Conservation (phyloP, 371 early-diverging fungal species). For the Apophysomyces trapeziformis region DNA sequence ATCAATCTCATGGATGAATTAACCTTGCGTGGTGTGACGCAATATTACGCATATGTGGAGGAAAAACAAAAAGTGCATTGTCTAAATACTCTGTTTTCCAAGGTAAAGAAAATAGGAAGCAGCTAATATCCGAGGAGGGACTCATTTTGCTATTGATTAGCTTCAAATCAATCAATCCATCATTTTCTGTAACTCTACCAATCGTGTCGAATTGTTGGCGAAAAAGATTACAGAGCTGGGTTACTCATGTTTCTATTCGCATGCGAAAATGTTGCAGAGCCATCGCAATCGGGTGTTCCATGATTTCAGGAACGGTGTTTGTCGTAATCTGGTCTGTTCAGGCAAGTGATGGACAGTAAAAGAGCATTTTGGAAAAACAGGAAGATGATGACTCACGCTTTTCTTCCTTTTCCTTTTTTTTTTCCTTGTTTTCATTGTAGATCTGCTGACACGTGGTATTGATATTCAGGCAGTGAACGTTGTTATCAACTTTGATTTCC, state of each 20-base stretch:
- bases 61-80: constrained; percentile 98
- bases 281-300: constrained; percentile 98
- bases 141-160: constrained; percentile 19
- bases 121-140: background rate
- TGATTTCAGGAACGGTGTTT: constrained; percentile 95
- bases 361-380: background rate
- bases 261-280: constrained; percentile 96
- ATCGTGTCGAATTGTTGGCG: constrained; percentile 95
- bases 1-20: constrained; percentile 99
- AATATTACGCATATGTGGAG: constrained; percentile 98
- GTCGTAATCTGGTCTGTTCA: constrained; percentile 95
- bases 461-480: constrained; percentile 99
- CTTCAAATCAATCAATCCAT: constrained; percentile 99
- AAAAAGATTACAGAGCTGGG: constrained; percentile 98
- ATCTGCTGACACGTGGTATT: constrained; percentile 98
- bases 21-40: constrained; percentile 95
- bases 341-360: constrained; percentile 30
- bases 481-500: constrained; percentile 99
- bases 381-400: background rate
- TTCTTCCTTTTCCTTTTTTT: background rate
- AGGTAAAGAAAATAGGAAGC: constrained; percentile 34
- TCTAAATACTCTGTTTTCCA: constrained; percentile 95
- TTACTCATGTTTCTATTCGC: constrained; percentile 97
- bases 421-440: constrained; percentile 34
- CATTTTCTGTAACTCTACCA: constrained; percentile 98